Conservation (phyloP, 768 basidiomycete species). For the Leccinum broughii region DNA sequence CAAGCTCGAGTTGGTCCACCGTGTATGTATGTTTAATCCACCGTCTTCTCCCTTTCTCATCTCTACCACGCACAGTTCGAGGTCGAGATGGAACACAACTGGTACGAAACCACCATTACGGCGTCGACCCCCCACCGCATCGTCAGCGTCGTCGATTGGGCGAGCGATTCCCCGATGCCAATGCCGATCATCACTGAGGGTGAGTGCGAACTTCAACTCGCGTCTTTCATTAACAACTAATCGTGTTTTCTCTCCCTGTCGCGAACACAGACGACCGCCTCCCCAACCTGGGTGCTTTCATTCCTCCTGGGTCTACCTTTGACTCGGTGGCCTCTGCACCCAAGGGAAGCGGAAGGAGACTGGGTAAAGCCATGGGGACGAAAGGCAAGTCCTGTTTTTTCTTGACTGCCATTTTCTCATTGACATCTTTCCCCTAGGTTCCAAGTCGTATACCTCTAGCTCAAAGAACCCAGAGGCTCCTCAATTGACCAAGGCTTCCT, state of each 20-base stretch:
- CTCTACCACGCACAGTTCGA: conserved; percentile 56
- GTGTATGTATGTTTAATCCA: conserved; percentile 14
- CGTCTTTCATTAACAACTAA: neutral
- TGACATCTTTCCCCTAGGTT: conserved; percentile 1
- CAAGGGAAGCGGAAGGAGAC: conserved; percentile 5
- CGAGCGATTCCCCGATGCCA: conserved; percentile 66
- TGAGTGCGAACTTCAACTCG: conserved; percentile 12
- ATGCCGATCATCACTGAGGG: conserved; percentile 15
- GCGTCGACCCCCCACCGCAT: conserved; percentile 73
- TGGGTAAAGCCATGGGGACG: conserved; percentile 12
- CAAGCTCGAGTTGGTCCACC: conserved; percentile 68
- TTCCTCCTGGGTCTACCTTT: conserved; percentile 22
- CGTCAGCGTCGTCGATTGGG: conserved; percentile 94
- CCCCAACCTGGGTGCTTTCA: conserved; percentile 29
- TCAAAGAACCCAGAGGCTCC: conserved; percentile 55
- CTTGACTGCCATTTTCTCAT: neutral
- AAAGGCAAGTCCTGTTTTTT: neutral
- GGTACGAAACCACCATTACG: conserved; percentile 91
- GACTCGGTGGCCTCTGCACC: conserved; percentile 14
- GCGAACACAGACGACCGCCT: conserved; percentile 14
- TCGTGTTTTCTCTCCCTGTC: neutral
- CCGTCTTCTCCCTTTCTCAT: neutral
- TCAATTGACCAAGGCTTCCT: conserved; percentile 41
- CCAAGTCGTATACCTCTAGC: neutral
- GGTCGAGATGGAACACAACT: conserved; percentile 92